Base-by-base conservation (phyloP, 345 rosid species). In the Salix arbutifolia region DNA sequence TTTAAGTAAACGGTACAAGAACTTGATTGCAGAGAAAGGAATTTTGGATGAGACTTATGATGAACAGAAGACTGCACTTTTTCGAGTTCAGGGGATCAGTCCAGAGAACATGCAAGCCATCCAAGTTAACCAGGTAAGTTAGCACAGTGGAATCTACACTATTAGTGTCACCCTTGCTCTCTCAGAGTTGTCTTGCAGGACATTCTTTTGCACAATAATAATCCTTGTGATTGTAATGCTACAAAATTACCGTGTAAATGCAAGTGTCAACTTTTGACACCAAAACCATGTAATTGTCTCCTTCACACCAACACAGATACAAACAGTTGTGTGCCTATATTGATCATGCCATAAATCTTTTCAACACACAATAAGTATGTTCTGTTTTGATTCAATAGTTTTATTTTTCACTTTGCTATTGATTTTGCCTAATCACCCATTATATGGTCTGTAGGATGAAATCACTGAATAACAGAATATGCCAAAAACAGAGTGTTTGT, bases 91-190 rank as follows among this genome's bases (percentile, higher is more conserved):
- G 79, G 96, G 97, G 76, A 88, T 85, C 68, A 80, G 84, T 77
- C 84, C 88, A 40, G 79, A 75, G 71, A 89, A 83, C 79, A 87
- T 92, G 96, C 98, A 92, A 85, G 98, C 96, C 35, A 84, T 92
- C 81, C 97, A 94, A 86, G 94, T 92, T 76, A 84, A 89, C 79
- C 85, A 61, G 67, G 98, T 90, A 86, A 82, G 88, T 85, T 80
- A 40, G 67, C 60, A 42, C 21, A 72, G 72, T 65, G 65, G 65
- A 50, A 73, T 67, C 73, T 56, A 58, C 69, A 46, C 40, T 26
- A 79, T 35, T 11, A 11, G 10, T 23, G 44, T 31, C 46, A 60
- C 62, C 23, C 26, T 66, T 70, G 13, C 40, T 30, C 40, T 52
- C 38, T n/a, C 25, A 37, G 26, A 38, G 66, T 50, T 75, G 11